Base-by-base conservation (phyloP, 2,329 filamentous ascomycete genomes). In the Aspergillus fischeri region DNA sequence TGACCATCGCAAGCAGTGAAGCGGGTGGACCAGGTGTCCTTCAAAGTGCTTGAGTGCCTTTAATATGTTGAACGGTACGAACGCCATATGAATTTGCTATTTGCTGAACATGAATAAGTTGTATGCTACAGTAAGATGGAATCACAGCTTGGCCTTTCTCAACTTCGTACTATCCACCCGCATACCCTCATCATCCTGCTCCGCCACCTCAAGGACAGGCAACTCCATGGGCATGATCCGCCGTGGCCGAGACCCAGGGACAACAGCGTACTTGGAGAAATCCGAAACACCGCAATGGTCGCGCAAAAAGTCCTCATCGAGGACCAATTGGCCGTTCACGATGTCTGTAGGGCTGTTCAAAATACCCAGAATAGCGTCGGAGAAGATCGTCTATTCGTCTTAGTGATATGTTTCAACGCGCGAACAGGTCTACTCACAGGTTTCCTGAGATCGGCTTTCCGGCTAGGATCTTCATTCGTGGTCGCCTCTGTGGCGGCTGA, bases 251-350 rank as follows among this genome's bases (percentile, higher is more conserved):
- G 82, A 65, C 1, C 88, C 88, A 0, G 82, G 76, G 0, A 92
- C 79, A n/a, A 93, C 71, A 35, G 80, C 83, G 70, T 95, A 95
- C 65, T 85, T 83, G 0, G 80, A 81, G 65, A 95, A 94, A 69
- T 95, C 89, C 0, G 74, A 79, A 3, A 92, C 78, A 1, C 86
- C 86, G 21, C 75, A 79, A 58, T 86, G 80, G 6, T 82, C 78
- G 20, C 88, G 79, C 29, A 95, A 77, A 63, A 92, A 94, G 68
- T 95, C 91, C 70, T 95, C 91, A 66, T 95, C 91, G 1, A 92
- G 81, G 57, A 87, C 80, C 4, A 93, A 76, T 47, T 84, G 74
- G 0, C 91, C 91, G 68, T 91, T 95, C 24, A 94, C 86, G 4
- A 73, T 72, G 0, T 76, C 61, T 0, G 84, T 75, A 0, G 87